Base-by-base conservation (phyloP, 1,284 basidiomycete genomes). In the Porogramme epimiltina region DNA sequence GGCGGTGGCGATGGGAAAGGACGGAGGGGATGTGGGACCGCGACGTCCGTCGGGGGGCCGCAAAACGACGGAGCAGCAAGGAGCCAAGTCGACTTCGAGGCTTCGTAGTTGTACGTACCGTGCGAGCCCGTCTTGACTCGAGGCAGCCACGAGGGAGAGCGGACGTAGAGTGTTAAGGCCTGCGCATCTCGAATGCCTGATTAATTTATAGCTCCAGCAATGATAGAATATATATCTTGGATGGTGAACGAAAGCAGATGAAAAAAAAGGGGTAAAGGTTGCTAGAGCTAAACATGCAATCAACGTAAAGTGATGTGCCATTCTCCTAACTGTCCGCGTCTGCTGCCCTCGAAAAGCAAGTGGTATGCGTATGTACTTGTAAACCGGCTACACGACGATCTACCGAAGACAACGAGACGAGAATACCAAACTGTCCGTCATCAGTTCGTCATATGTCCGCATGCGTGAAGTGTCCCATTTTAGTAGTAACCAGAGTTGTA, bases 151-250 rank as follows among this genome's bases (percentile, higher is more conserved):
- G n/a, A n/a, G n/a, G n/a, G n/a, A n/a, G n/a, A n/a, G n/a, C n/a
- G n/a, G n/a, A n/a, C n/a, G n/a, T n/a, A n/a, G n/a, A n/a, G n/a
- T n/a, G n/a, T n/a, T n/a, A n/a, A 4, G 18, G 38, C 3, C 9
- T 18, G 26, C 41, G 46, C 46, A 24, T 47, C 47, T 42, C 49
- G 42, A 49, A 38, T 28, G 54, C 54, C 49, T 47, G 45, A 52
- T 59, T 52, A 50, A 59, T 59, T 56, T 56, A 49, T 53, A 54
- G 53, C 57, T 50, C 48, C 57, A 59, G 54, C 57, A 55, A 51
- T 33, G 50, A 54, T 59, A 54, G 54, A 59, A 59, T 59, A 59
- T 54, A 56, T 59, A 59, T 51, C 26, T 42, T 34, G 31, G 34
- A 25, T 25, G 34, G 20, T 28, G 47, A 47, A 55, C 23, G 47